Conservation (phyloP, 306 rosid genomes). For the Cicer chorassanicum region DNA sequence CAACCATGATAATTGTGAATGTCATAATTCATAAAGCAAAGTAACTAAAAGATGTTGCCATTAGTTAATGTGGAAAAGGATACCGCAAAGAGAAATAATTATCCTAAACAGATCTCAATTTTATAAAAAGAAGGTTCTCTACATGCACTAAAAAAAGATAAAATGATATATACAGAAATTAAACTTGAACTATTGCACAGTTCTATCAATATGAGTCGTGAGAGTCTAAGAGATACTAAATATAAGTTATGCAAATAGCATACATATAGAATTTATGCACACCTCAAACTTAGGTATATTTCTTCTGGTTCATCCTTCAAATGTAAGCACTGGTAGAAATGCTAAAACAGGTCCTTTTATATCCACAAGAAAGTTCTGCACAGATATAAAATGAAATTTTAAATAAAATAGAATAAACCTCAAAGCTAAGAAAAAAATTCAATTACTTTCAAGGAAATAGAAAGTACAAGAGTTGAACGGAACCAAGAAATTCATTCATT, state of each 20-base stretch:
- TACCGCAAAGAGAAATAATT: neutral
- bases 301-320: slow-evolving; percentile 98
- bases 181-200: neutral
- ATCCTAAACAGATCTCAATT: slow-evolving; percentile 11
- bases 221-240: slow-evolving; percentile 3
- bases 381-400: slow-evolving; percentile 26
- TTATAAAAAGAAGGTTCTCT: neutral
- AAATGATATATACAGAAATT: neutral
- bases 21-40: neutral
- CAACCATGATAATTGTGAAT: neutral
- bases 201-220: neutral
- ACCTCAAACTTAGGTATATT: slow-evolving; percentile 96
- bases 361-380: slow-evolving; percentile 91
- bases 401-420: slow-evolving; percentile 13
- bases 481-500: slow-evolving; percentile 4
- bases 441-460: slow-evolving; percentile 1
- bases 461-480: slow-evolving; percentile 15
- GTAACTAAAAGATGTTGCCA: too few relatives aligned
- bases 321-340: slow-evolving; percentile 89
- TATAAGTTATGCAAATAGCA: slow-evolving; percentile 1
- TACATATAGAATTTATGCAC: slow-evolving; percentile 37
- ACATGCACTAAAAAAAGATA: slow-evolving; percentile 23
- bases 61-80: slow-evolving; percentile 8
- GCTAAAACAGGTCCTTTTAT: slow-evolving; percentile 88
- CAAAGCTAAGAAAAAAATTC: slow-evolving; percentile 11